phyloP scores from a whole-genome alignment of 1,284 basidiomycete genomes.

The Stereum hirsutum region DNA sequence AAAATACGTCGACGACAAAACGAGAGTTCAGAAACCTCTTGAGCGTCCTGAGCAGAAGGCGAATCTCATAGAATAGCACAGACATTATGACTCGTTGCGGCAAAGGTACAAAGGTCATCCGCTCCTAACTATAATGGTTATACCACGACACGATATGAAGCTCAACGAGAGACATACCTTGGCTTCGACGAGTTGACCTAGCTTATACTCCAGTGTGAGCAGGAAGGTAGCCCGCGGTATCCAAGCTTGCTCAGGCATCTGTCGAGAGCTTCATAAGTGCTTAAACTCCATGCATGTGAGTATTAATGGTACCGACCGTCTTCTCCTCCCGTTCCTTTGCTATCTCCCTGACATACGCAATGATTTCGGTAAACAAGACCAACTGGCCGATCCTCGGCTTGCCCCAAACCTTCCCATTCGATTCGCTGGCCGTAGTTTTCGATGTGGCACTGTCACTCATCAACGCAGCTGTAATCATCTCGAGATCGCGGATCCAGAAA shows the following conservation, averaged over 20 bases:
- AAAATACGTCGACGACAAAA: not conserved
- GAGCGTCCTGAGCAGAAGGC: slow-evolving; percentile 48
- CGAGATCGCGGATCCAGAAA: slow-evolving; percentile 65
- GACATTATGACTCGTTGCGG: slow-evolving; percentile 50
- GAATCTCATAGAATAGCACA: slow-evolving; percentile 50
- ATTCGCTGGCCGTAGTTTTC: slow-evolving; percentile 17
- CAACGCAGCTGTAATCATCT: slow-evolving; percentile 70
- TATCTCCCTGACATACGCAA: slow-evolving; percentile 37
- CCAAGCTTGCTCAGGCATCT: slow-evolving; percentile 26
- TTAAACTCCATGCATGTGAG: not conserved
- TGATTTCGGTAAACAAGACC: slow-evolving; percentile 55
- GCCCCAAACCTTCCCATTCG: slow-evolving; percentile 24
- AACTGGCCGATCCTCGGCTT: slow-evolving; percentile 56
- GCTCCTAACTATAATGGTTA: slow-evolving; percentile 34
- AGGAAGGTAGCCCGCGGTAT: slow-evolving; percentile 40
- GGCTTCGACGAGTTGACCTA: slow-evolving; percentile 50
- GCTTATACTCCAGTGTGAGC: slow-evolving; percentile 43
- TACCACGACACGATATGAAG: not conserved
- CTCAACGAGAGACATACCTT: slow-evolving; percentile 33
- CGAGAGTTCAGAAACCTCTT: slow-evolving; percentile 44
- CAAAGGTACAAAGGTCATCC: slow-evolving; percentile 33
- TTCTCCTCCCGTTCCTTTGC: slow-evolving; percentile 30
- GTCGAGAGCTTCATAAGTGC: not conserved
- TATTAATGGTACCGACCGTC: slow-evolving; percentile 20
- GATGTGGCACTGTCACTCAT: slow-evolving; percentile 39